Evolutionary conservation across 805 yeast genomes (phyloP).

Genomic region (Saccharomycopsis malanga): DNA sequence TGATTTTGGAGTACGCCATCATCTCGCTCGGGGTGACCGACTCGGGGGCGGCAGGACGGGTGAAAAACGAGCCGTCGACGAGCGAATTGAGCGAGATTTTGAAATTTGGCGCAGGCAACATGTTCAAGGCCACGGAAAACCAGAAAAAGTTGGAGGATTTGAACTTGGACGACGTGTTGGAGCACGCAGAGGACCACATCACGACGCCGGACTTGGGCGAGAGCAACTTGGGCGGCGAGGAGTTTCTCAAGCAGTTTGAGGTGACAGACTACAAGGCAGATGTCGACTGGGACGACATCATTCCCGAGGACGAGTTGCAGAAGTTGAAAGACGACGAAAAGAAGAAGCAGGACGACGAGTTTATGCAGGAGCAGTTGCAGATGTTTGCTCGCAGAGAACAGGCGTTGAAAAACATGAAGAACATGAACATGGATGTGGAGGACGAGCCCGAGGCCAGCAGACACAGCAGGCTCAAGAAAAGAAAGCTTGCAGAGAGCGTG

Average conservation of each 20-base stretch:
- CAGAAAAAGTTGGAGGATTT: slow-evolving; percentile 93
- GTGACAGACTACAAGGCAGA: slow-evolving; percentile 98
- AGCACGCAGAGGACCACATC: slow-evolving; percentile 94
- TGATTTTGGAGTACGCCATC: slow-evolving; percentile 97
- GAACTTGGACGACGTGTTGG: slow-evolving; percentile 91
- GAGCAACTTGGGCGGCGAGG: slow-evolving; percentile 97
- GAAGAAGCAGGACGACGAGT: slow-evolving; percentile 78
- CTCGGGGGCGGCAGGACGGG: slow-evolving; percentile 40
- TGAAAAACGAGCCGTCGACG: slow-evolving; percentile 63
- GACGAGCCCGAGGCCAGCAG: slow-evolving; percentile 33
- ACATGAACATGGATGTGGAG: slow-evolving; percentile 34
- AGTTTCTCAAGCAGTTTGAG: slow-evolving; percentile 92
- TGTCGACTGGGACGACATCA: slow-evolving; percentile 98
- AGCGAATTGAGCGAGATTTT: slow-evolving; percentile 87
- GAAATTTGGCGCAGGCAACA: slow-evolving; percentile 97
- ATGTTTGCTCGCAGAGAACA: slow-evolving; percentile 77
- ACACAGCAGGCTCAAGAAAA: slow-evolving; percentile 32
- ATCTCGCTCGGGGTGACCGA: slow-evolving; percentile 94
- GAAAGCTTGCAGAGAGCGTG: slow-evolving; percentile 39
- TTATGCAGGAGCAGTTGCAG: slow-evolving; percentile 81
- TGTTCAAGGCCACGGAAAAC: slow-evolving; percentile 93
- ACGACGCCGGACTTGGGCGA: slow-evolving; percentile 96
- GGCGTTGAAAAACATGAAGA: slow-evolving; percentile 54
- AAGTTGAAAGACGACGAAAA: slow-evolving; percentile 89
- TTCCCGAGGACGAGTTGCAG: slow-evolving; percentile 87